Conservation (phyloP, 23 red algal species). For the Cyanidium caldarium region DNA sequence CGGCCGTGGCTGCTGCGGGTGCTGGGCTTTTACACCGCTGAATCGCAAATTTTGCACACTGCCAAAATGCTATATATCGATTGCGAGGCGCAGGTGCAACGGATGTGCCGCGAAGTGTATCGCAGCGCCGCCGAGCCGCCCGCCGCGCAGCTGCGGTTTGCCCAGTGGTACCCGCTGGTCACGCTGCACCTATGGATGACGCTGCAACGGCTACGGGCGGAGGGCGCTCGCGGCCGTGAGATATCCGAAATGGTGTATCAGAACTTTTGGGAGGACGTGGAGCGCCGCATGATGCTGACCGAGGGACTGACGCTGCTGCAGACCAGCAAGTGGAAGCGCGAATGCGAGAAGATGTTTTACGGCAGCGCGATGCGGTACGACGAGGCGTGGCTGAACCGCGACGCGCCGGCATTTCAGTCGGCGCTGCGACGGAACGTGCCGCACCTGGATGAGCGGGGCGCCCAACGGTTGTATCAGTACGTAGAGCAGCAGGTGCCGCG, state of each 20-base stretch:
- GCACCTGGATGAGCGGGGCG: not conserved
- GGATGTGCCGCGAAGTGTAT: not conserved
- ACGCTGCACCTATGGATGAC: not conserved
- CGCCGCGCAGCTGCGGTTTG: not conserved
- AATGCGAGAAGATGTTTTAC: slow-evolving; percentile 2
- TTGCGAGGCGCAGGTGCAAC: not conserved
- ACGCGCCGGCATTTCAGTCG: not conserved
- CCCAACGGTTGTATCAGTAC: not conserved
- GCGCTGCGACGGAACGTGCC: not conserved
- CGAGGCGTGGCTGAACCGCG: not conserved
- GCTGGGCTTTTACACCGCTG: not conserved
- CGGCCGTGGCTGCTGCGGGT: not conserved
- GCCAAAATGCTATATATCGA: not conserved
- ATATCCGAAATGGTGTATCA: not conserved
- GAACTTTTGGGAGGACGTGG: not conserved
- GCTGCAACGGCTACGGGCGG: not conserved
- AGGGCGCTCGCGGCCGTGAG: not conserved
- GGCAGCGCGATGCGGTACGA: not conserved
- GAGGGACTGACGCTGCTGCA: not conserved
- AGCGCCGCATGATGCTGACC: not conserved
- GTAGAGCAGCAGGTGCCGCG: not conserved
- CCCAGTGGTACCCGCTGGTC: not conserved
- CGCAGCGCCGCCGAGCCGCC: not conserved
- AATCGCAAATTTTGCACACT: not conserved
- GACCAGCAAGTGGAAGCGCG: not conserved